These are phyloP conservation scores for Sungouiozyma intestinalis DNA, from an alignment of 805 yeast species.

Conservation along the genomic window DNA sequence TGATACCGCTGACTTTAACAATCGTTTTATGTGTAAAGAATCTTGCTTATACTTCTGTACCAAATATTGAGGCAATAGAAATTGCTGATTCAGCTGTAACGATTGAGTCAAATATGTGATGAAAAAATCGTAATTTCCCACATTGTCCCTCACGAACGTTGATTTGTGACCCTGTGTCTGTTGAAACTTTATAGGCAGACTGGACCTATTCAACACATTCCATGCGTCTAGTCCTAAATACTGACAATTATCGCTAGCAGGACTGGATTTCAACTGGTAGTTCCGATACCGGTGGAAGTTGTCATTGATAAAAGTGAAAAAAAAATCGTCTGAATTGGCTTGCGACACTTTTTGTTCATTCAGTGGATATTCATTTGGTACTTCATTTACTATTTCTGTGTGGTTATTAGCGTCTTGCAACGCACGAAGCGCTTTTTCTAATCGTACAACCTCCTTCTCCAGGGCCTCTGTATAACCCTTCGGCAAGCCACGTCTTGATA, in stretches of 20 bases:
- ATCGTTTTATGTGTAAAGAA: conserved; percentile 4
- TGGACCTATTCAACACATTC: conserved; percentile 8
- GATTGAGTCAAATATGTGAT: neutral
- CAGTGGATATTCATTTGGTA: too few relatives aligned
- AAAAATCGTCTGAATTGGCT: neutral
- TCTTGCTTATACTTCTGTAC: conserved; percentile 11
- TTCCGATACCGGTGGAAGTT: conserved; percentile 19
- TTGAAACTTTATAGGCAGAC: neutral
- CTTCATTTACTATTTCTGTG: neutral
- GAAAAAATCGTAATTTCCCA: neutral
- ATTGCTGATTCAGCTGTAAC: conserved; percentile 13
- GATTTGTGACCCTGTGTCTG: neutral
- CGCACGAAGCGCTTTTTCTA: conserved; percentile 35
- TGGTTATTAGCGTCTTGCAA: neutral
- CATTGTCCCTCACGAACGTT: neutral
- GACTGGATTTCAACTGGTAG: conserved; percentile 6
- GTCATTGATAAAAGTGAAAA: conserved; percentile 15
- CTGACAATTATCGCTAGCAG: conserved; percentile 1
- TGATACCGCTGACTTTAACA: conserved; percentile 6
- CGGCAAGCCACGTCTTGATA: conserved; percentile 69
- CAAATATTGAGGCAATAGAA: conserved; percentile 15
- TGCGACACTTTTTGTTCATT: too few relatives aligned
- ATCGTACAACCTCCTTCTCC: conserved; percentile 48
- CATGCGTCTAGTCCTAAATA: conserved; percentile 22
- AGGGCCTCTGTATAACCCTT: conserved; percentile 71